Base-by-base conservation (phyloP, 1,139 yeast genomes). In the Ogataea hybrid region DNA sequence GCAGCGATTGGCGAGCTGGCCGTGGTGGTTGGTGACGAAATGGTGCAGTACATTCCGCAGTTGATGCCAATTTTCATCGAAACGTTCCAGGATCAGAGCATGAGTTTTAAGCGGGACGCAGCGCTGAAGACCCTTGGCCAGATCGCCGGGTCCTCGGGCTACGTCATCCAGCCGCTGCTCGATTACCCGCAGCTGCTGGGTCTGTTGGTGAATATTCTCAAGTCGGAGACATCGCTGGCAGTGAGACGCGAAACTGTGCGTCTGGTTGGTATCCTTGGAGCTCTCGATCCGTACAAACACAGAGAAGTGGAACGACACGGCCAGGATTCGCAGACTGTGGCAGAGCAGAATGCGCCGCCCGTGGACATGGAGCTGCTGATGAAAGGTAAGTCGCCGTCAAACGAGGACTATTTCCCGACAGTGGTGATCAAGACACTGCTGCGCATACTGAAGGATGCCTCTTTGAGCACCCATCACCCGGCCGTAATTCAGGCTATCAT, bases 241-340 rank as follows among this genome's bases (percentile, higher is more conserved):
- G 81, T 87, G 5, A 77, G 94, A 54, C 71, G 96, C 45, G 97
- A 90, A 61, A 84, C 96, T 0, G 96, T 92, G 0, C 73, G 92
- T 51, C 67, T 92, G 17, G 69, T 92, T 49, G 99, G 99, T 57
- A 89, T 90, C 29, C 68, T 94, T 33, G 99, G 99, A 46, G 98
- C 98, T 0, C 70, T 94, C 39, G 98, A 94, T 64, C 99, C 99
- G 1, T 92, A 90, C 61, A 89, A 87, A 57, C 94, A 89, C 55
- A 79, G 96, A 42, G 96, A 88, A 57, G 89, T 90, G 8, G 97
- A 90, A 58, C 82, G 87, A 47, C 75, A 74, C 12, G 79, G 83
- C 3, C 79, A 81, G 43, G 74, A 59, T 34, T 67, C 69, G 5
- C 75, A 73, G 39, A 73, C 72, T 20, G 78, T 86, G 0, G 84